Conservation (phyloP, 2,329 filamentous ascomycete species). For the Pseudogymnoascus sp. region DNA sequence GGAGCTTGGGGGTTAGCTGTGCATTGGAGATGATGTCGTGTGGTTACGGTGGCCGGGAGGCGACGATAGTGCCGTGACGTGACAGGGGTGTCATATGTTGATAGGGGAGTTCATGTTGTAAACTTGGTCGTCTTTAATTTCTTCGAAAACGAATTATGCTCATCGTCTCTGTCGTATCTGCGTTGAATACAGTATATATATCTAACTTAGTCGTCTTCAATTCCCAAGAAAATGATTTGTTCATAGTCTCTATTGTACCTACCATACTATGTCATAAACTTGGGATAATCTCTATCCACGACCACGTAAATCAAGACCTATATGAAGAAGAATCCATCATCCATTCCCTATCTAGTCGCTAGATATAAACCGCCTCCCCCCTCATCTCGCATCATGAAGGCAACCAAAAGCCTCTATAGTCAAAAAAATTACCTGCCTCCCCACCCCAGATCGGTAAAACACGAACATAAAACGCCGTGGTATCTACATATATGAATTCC, state of each 20-base stretch:
- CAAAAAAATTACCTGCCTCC: constrained; percentile 1
- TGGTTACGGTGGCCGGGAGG: not conserved
- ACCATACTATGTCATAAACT: not conserved
- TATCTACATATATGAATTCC: constrained; percentile 5
- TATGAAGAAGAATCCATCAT: not conserved
- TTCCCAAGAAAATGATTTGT: not conserved
- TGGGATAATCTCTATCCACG: not conserved
- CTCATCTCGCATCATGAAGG: not conserved
- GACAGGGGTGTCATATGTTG: not conserved
- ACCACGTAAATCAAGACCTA: not conserved
- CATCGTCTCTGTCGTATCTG: no score
- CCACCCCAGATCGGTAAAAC: not conserved
- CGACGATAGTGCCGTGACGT: not conserved
- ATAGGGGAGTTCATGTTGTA: not conserved
- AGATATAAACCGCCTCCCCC: not conserved
- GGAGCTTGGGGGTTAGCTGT: constrained; percentile 1
- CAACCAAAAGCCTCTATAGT: constrained; percentile 4
- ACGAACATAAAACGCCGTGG: constrained; percentile 1
- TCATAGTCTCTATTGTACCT: not conserved
- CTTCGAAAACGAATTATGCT: no score
- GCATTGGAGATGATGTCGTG: constrained; percentile 6
- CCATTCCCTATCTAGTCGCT: not conserved
- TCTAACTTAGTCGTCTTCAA: not conserved
- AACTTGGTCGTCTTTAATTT: no score
- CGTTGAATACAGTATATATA: not conserved